Base-by-base conservation (phyloP, 768 basidiomycete species). In the Coprinopsis strossmayeri region DNA sequence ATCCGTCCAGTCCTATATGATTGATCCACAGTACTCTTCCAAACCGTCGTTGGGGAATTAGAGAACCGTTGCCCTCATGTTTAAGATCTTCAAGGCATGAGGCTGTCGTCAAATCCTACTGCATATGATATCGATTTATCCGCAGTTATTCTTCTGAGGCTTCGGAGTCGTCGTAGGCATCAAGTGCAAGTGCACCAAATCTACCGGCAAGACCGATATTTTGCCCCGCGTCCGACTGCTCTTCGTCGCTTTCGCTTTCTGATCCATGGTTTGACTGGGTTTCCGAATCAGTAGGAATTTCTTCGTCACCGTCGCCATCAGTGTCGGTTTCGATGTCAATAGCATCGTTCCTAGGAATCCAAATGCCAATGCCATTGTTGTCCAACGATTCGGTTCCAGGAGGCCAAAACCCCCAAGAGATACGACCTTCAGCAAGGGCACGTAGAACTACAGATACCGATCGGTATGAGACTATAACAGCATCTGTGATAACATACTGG, bases 391-490 rank as follows among this genome's bases (percentile, higher is more conserved):
- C 61, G 3, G 61, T 69, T 1, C 61, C 75, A 11, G 85, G 82
- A 5, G 91, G 91, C 81, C 84, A 87, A 65, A 93, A 94, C 25
- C 79, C 86, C 92, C 92, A 96, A 18, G 71, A 69, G 38, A 95
- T 71, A 52, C 71, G 75, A 18, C 86, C 88, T 64, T 96, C 92
- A 0, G 91, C 87, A 21, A 94, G 67, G n/a, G 78, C 65, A 39
- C 91, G 79, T 53, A 96, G 70, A 49, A 94, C 91, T 94, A 15
- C 48, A 44, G 20, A 11, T 34, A 40, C 18, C 15, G 28, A 45
- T 5, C n/a, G n/a, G 43, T 27, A n/a, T n/a, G 18, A 45, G 28
- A 45, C 13, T 27, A 5, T 34, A 45, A 21, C 24, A 44, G 44
- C 23, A 42, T 20, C 27, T 30, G 5, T 20, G 49, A n/a, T 46